These are phyloP conservation scores for Canna indica DNA, from an alignment of 176 grass and related monocot species.

Conservation along the genomic window DNA sequence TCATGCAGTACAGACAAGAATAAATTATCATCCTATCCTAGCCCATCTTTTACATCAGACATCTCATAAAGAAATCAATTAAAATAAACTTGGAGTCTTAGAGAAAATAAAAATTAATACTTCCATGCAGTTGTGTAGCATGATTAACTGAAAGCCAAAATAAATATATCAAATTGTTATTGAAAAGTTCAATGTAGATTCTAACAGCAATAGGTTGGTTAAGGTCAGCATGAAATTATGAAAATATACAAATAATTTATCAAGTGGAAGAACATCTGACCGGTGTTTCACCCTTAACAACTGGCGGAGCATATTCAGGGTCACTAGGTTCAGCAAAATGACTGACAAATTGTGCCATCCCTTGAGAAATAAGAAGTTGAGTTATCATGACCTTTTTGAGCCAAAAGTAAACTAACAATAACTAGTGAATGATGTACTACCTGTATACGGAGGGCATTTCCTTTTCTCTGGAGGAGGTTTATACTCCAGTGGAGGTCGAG, in stretches of 20 bases:
- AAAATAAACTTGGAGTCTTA: no score
- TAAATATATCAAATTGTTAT: no score
- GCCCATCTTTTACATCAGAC: no score
- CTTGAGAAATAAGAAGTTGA: conserved; percentile 20
- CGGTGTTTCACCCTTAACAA: conserved; percentile 42
- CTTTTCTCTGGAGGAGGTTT: conserved; percentile 72
- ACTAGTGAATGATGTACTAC: conserved; percentile 9
- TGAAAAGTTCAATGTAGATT: no score
- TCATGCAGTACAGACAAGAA: no score
- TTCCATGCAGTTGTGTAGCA: no score
- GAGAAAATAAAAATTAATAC: no score
- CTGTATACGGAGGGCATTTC: conserved; percentile 49
- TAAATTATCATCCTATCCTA: no score
- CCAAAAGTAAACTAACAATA: background rate
- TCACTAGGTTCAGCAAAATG: conserved; percentile 45
- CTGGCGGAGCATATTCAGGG: conserved; percentile 52
- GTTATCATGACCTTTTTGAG: background rate
- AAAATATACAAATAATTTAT: background rate
- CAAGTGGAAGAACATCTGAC: conserved; percentile 20
- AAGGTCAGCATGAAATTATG: background rate
- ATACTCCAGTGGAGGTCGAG: conserved; percentile 58
- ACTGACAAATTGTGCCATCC: conserved; percentile 52
- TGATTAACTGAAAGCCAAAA: no score
- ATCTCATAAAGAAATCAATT: no score
- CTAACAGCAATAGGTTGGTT: background rate